Evolutionary conservation across 1,284 basidiomycete genomes (phyloP), one percentile per base, ranked within the genome.

Genomic region (Austropuccinia psidii): DNA sequence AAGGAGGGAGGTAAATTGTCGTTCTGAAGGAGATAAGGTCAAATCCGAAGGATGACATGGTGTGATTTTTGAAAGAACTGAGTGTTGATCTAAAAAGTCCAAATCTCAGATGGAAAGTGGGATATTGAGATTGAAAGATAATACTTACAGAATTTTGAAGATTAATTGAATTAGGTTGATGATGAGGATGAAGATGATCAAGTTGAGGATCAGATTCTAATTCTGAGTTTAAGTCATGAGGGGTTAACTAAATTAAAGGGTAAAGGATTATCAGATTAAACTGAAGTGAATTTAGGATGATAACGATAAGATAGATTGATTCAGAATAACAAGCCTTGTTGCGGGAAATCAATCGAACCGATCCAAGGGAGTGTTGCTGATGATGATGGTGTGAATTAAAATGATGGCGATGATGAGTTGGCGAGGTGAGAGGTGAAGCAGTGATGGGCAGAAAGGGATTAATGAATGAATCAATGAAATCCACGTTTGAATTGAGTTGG

Each of bases 381-480:
- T 66, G 64, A 50, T 15, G 64, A 52, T 52, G 64, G 49, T 24
- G n/a, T n/a, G n/a, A n/a, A n/a, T n/a, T n/a, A n/a, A n/a, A n/a
- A n/a, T n/a, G n/a, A n/a, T n/a, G n/a, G n/a, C n/a, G n/a, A n/a
- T n/a, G n/a, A n/a, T n/a, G n/a, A n/a, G n/a, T n/a, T n/a, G n/a
- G n/a, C n/a, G n/a, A n/a, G n/a, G n/a, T n/a, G n/a, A n/a, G n/a
- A n/a, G n/a, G n/a, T n/a, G n/a, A n/a, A n/a, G n/a, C n/a, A n/a
- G n/a, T n/a, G n/a, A n/a, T n/a, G n/a, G n/a, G n/a, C n/a, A n/a
- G n/a, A n/a, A n/a, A n/a, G n/a, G n/a, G n/a, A n/a, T n/a, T n/a
- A n/a, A n/a, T n/a, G n/a, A n/a, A n/a, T n/a, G n/a, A n/a, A n/a
- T n/a, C n/a, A n/a, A n/a, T n/a, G n/a, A n/a, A n/a, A n/a, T n/a